These are phyloP conservation scores for Chlamydomonas sp. DNA, from an alignment of 139 green algal species.

Conservation along the genomic window DNA sequence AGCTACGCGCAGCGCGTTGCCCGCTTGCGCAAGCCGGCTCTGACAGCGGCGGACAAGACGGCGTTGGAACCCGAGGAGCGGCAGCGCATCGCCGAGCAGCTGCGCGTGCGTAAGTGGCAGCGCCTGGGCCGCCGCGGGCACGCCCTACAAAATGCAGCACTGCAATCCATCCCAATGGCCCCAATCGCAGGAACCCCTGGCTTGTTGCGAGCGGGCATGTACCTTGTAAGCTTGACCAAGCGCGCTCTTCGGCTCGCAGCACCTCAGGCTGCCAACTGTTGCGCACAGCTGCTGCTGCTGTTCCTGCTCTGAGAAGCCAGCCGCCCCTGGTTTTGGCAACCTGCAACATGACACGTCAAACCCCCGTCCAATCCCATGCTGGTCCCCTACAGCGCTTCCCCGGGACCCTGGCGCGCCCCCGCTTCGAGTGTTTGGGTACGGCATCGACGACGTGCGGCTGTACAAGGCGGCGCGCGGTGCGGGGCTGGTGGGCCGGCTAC, in stretches of 20 bases:
- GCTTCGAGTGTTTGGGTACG: conserved; percentile 36
- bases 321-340: no score
- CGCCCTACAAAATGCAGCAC: not conserved
- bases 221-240: no score
- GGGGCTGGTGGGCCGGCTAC: conserved; percentile 33
- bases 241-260: no score
- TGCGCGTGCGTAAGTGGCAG: conserved; percentile 2
- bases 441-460: conserved; percentile 52
- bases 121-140: not conserved
- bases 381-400: not conserved
- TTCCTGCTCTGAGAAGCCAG: no score
- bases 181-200: no score
- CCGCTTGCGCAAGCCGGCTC: conserved; percentile 18
- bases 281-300: no score
- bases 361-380: not conserved
- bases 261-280: no score
- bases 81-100: conserved; percentile 1
- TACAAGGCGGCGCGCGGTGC: conserved; percentile 40
- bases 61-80: conserved; percentile 18
- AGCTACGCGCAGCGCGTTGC: not conserved
- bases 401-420: not conserved
- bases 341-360: no score
- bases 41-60: conserved; percentile 25
- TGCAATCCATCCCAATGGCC: no score
- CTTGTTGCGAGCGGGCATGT: no score